Conservation (phyloP, 2,329 filamentous ascomycete species). For the Trichoderma cornu-damae region DNA sequence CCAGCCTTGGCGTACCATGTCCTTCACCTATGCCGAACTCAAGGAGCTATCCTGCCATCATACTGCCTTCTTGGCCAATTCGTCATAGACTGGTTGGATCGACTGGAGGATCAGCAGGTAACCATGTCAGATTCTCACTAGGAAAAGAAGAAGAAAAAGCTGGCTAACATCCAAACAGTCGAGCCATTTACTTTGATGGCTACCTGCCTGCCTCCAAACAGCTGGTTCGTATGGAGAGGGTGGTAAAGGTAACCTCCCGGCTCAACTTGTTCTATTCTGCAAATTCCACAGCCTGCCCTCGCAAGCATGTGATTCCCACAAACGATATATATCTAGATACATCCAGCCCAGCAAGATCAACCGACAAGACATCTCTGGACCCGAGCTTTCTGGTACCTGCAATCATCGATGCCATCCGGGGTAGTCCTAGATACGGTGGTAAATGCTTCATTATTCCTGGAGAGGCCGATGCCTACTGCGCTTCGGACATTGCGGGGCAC, state of each 20-base stretch:
- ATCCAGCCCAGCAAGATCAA: slow-evolving; percentile 25
- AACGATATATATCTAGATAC: slow-evolving; percentile 21
- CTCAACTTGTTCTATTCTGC: slow-evolving; percentile 45
- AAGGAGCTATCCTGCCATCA: slow-evolving; percentile 51
- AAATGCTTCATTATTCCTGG: slow-evolving; percentile 62
- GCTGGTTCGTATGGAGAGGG: slow-evolving; percentile 54
- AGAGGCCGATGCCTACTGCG: slow-evolving; percentile 82
- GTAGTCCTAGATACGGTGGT: slow-evolving; percentile 37
- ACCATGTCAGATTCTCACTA: slow-evolving; percentile 49
- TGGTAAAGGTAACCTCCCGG: slow-evolving; percentile 52
- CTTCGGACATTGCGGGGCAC: slow-evolving; percentile 51
- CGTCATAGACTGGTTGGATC: slow-evolving; percentile 58
- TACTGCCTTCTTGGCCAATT: slow-evolving; percentile 59
- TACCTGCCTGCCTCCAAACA: slow-evolving; percentile 66
- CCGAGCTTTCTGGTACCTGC: slow-evolving; percentile 73
- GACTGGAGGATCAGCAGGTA: slow-evolving; percentile 51
- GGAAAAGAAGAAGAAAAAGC: background rate
- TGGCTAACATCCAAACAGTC: slow-evolving; percentile 25
- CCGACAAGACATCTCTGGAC: slow-evolving; percentile 38
- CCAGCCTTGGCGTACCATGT: slow-evolving; percentile 73
- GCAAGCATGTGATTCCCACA: slow-evolving; percentile 22
- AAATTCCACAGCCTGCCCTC: slow-evolving; percentile 27
- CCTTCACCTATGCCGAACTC: slow-evolving; percentile 50
- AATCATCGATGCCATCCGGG: slow-evolving; percentile 64
- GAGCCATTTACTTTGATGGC: slow-evolving; percentile 80